Percentiles rank a stretch among this genome's conserved stretches.
Conservation (phyloP, 192 early-diverging fungal species). For the Coemansia sp. region DNA sequence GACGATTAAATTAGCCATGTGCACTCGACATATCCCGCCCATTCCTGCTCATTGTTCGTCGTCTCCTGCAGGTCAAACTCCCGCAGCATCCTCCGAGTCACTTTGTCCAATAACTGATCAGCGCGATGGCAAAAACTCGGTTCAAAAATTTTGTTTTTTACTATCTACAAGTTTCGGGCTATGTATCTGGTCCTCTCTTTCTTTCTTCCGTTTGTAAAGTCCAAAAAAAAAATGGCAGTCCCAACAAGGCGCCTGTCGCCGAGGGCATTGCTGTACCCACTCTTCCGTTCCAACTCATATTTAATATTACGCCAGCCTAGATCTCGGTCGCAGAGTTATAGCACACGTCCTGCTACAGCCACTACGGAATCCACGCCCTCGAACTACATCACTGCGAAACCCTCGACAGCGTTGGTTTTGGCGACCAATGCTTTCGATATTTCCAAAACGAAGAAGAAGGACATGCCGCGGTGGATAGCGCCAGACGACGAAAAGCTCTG, state of each 20-base stretch:
- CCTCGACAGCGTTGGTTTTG: background rate
- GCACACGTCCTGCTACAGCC: background rate
- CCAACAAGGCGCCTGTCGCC: background rate
- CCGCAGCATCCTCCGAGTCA: background rate
- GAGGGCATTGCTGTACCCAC: background rate
- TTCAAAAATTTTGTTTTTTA: background rate
- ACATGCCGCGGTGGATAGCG: background rate
- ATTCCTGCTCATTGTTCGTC: background rate
- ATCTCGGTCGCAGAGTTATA: background rate
- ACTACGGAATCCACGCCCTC: background rate
- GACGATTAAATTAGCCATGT: background rate
- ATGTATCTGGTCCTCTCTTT: background rate
- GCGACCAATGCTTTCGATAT: background rate
- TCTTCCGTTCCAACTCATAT: background rate
- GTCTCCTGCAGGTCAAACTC: background rate
- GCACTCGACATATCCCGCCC: background rate
- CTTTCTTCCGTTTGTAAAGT: background rate
- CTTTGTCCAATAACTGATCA: background rate
- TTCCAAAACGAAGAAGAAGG: background rate
- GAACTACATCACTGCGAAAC: background rate
- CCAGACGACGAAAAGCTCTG: slow-evolving; percentile 1
- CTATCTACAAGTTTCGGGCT: background rate
- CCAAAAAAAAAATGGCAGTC: background rate
- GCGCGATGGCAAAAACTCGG: background rate
- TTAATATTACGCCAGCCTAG: background rate